A percentile compares a stretch with the other conserved stretches of the same genome.
These are phyloP conservation scores for Naematelia encephala DNA, from an alignment of 768 basidiomycete genomes.

Conservation along the genomic window DNA sequence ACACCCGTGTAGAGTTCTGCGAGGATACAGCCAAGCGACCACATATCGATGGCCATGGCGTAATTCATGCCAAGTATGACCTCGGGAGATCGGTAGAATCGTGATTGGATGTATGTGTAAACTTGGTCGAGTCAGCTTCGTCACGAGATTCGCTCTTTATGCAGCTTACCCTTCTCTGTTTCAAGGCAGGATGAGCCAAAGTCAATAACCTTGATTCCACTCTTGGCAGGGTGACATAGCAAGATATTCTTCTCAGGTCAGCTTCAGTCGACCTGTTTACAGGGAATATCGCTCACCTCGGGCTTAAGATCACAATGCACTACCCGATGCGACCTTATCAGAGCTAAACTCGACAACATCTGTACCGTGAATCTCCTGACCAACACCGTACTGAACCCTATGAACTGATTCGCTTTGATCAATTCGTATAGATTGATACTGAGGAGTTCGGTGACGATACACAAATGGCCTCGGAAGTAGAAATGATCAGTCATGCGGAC, in stretches of 20 bases:
- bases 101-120: slow-evolving; percentile 98
- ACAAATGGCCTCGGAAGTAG: slow-evolving; percentile 94
- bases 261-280: neutral
- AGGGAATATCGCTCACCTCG: slow-evolving; percentile 63
- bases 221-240: slow-evolving; percentile 89
- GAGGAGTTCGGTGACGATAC: slow-evolving; percentile 95
- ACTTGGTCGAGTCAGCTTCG: slow-evolving; percentile 56
- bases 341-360: slow-evolving; percentile 82
- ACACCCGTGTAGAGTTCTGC: slow-evolving; percentile 96
- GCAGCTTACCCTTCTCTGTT: slow-evolving; percentile 84
- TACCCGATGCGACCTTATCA: slow-evolving; percentile 95
- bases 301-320: slow-evolving; percentile 99
- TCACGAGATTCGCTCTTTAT: neutral
- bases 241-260: slow-evolving; percentile 71
- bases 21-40: slow-evolving; percentile 73
- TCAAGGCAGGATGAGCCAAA: slow-evolving; percentile 98
- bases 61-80: slow-evolving; percentile 99
- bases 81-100: slow-evolving; percentile 99
- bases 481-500: slow-evolving; percentile 98
- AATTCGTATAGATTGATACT: slow-evolving; percentile 99
- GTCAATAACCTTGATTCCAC: slow-evolving; percentile 96
- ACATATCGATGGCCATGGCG: slow-evolving; percentile 99
- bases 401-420: slow-evolving; percentile 98
- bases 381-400: slow-evolving; percentile 91
- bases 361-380: slow-evolving; percentile 95